Conservation (phyloP, 2,329 filamentous ascomycete species). For the Stromatinia cepivora region DNA sequence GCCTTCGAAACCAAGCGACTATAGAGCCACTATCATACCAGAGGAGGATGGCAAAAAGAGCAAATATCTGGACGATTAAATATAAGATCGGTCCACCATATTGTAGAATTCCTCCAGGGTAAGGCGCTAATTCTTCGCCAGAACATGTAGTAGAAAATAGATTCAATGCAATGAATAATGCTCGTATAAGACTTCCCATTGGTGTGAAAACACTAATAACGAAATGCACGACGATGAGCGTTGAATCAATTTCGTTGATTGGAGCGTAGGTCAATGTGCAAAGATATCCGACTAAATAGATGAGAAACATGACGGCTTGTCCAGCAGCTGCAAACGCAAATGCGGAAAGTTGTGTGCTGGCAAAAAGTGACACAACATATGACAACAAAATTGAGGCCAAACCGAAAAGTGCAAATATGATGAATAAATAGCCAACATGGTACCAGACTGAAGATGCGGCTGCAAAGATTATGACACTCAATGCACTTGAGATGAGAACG, state of each 20-base stretch:
- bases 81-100: slow-evolving; percentile 88
- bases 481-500: slow-evolving; percentile 63
- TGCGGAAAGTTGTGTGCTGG: slow-evolving; percentile 74
- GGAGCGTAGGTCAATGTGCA: slow-evolving; percentile 73
- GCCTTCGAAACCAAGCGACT: slow-evolving; percentile 52
- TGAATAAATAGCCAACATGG: slow-evolving; percentile 75
- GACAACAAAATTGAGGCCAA: slow-evolving; percentile 73
- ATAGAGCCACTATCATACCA: slow-evolving; percentile 78
- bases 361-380: slow-evolving; percentile 80
- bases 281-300: slow-evolving; percentile 72
- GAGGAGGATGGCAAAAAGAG: slow-evolving; percentile 71
- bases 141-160: slow-evolving; percentile 79
- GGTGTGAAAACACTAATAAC: slow-evolving; percentile 73
- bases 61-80: slow-evolving; percentile 69
- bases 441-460: slow-evolving; percentile 70
- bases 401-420: slow-evolving; percentile 79
- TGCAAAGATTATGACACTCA: slow-evolving; percentile 69
- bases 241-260: slow-evolving; percentile 65
- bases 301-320: slow-evolving; percentile 70
- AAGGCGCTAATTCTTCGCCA: slow-evolving; percentile 59
- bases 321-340: slow-evolving; percentile 80
- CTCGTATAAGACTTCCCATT: slow-evolving; percentile 71
- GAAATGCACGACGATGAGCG: slow-evolving; percentile 71
- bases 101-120: slow-evolving; percentile 68
- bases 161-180: slow-evolving; percentile 77